Evolutionary conservation across 2,329 filamentous ascomycete species (phyloP), one percentile per base, ranked within the genome.

Genomic region (Aspergillus udagawae): DNA sequence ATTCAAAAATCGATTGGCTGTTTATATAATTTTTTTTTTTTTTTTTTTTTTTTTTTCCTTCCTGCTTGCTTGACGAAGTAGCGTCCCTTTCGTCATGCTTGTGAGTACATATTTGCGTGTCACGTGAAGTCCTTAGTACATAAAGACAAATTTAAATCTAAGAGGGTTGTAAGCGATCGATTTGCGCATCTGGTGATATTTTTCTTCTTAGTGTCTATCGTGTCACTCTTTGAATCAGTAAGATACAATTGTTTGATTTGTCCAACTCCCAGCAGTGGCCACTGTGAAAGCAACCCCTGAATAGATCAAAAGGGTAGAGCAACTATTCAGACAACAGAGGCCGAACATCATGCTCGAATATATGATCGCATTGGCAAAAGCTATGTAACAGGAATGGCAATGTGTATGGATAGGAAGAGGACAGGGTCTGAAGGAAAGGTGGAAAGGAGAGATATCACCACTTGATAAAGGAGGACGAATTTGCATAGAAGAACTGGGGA

Each of bases 1-100:
- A 70, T 58, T 75, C 72, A 8, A 61, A 68, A n/a, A 65, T 73
- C 9, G 74, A 75, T 57, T 76, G 74, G 74, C 50, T 76, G 10
- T 76, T 76, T 57, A 76, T 76, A 55, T 76, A 58, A 69, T 59
- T 17, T 3, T 28, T 25, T 21, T 38, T 17, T 25, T 21, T 38
- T 17, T 59, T 17, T 3, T 28, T 25, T 21, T 38, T 17, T 59
- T 17, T 3, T 28, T 25, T 21, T 38, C 12, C 41, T 25, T 14
- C n/a, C 48, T 27, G 20, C 12, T 47, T 45, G 38, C n/a, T n/a
- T 41, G 35, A 44, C 41, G 7, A 23, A 45, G n/a, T 45, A 21
- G 10, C 9, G 42, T 3, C 42, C 20, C 17, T 23, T 23, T 10
- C 42, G 9, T 45, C 21, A 21, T 45, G 42, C 21, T 17, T 6